Base-by-base conservation (phyloP, 1,139 yeast genomes). In the Taiozyma sp. region DNA sequence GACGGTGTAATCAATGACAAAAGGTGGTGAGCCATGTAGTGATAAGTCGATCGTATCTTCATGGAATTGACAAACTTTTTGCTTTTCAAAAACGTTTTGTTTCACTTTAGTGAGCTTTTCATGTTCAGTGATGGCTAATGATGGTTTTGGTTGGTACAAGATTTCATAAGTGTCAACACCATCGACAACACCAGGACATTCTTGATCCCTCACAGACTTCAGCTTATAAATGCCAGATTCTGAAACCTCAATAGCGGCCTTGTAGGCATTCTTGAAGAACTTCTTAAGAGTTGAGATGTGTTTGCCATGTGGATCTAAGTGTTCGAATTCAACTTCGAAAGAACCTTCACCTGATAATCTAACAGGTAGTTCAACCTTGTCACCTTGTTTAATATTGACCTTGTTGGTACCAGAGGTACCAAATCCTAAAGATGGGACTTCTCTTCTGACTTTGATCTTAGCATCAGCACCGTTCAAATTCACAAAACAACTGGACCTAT, bases 401-500 rank as follows among this genome's bases (percentile, higher is more conserved):
- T 64, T 65, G 43, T 66, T 66, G 13, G 61, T 62, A 34, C 63
- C 67, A 22, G 58, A 52, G 3, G 74, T 66, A 47, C 72, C 70
- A 58, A 81, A 79, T 1, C 71, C 71, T 13, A 79, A 83, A 7
- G 73, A 66, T 3, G 97, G 96, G 6, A 84, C 70, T 55, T 83
- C 88, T 48, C 83, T 72, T 58, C 91, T 78, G 2, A 91, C 91
- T 30, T 75, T 73, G 19, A 91, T 72, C 30, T 70, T 75, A 23
- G 86, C 81, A 51, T 80, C 84, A 41, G 81, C 80, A 38, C 78
- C 80, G 36, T 75, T 75, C 51, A 85, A 70, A n/a, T 81, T 81
- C 13, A 88, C 91, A 16, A 79, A 73, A 70, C 99, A 93, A 1
- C 84, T 83, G 30, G 87, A 80, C 13, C 80, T 78, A 65, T 95